Conservation (phyloP, 179 eudicot species). For the Camellia oleifera region DNA sequence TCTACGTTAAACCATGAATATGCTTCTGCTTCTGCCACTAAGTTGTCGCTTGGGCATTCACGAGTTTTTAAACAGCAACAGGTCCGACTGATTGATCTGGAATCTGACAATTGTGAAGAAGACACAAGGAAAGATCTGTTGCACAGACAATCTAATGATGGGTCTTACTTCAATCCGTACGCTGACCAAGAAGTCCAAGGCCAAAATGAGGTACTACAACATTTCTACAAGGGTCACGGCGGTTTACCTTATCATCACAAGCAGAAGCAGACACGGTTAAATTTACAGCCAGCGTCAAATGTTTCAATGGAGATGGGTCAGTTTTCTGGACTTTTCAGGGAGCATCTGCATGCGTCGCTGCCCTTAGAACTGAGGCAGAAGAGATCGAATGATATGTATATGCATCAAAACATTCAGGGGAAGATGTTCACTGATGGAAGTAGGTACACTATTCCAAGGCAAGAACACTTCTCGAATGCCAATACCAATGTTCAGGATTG, state of each 20-base stretch:
- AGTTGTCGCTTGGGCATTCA: slow-evolving; percentile 39
- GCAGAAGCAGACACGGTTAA: slow-evolving; percentile 44
- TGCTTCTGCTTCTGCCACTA: slow-evolving; percentile 27
- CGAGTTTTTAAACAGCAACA: slow-evolving; percentile 40
- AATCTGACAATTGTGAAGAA: slow-evolving; percentile 34
- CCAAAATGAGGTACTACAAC: slow-evolving; percentile 51
- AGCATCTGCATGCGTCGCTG: slow-evolving; percentile 48
- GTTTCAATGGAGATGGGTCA: slow-evolving; percentile 43
- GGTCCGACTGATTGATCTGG: slow-evolving; percentile 43
- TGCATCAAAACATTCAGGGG: slow-evolving; percentile 55
- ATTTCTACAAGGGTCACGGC: slow-evolving; percentile 44
- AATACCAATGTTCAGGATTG: slow-evolving; percentile 45
- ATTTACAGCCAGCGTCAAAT: slow-evolving; percentile 39
- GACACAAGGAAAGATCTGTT: slow-evolving; percentile 41
- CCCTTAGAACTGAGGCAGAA: slow-evolving; percentile 48
- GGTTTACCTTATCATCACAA: slow-evolving; percentile 43
- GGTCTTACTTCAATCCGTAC: slow-evolving; percentile 49
- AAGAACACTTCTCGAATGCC: slow-evolving; percentile 43
- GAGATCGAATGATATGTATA: slow-evolving; percentile 38
- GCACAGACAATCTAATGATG: slow-evolving; percentile 39
- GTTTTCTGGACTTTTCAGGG: slow-evolving; percentile 43
- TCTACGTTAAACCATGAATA: slow-evolving; percentile 31
- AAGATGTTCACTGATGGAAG: slow-evolving; percentile 46
- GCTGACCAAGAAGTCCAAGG: slow-evolving; percentile 44
- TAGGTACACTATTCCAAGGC: slow-evolving; percentile 44